These are phyloP conservation scores for Penicillium sp. DNA, from an alignment of 2,329 filamentous ascomycete species.

Conservation along the genomic window DNA sequence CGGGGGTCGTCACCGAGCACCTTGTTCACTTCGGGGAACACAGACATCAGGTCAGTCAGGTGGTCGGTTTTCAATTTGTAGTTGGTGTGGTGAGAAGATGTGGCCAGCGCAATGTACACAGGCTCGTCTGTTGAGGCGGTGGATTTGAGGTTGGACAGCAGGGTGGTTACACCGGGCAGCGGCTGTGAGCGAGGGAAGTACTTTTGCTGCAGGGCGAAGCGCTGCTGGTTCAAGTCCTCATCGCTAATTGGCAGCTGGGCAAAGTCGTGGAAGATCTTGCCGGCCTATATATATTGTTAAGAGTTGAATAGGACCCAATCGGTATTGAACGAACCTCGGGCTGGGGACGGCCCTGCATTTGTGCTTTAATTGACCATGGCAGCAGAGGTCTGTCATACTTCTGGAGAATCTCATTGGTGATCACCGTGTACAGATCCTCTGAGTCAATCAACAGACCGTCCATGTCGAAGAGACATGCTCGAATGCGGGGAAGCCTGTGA, in stretches of 20 bases:
- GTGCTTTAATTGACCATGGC: conserved; percentile 94
- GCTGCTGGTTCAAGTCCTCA: conserved; percentile 65
- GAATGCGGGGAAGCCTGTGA: conserved; percentile 71
- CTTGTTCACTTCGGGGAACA: conserved; percentile 68
- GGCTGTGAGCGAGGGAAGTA: conserved; percentile 75
- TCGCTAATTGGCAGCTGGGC: conserved; percentile 76
- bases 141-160: conserved; percentile 55
- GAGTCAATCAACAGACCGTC: conserved; percentile 93
- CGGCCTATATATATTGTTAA: conserved; percentile 45
- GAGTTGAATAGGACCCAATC: not conserved
- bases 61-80: conserved; percentile 74
- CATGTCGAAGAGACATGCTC: conserved; percentile 98
- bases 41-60: conserved; percentile 52
- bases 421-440: conserved; percentile 83
- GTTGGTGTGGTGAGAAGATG: conserved; percentile 71
- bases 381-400: conserved; percentile 72
- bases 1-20: conserved; percentile 84
- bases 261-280: conserved; percentile 73
- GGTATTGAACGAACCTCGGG: conserved; percentile 46
- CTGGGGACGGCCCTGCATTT: conserved; percentile 69
- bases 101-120: conserved; percentile 83
- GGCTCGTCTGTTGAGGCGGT: conserved; percentile 41
- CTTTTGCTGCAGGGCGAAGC: conserved; percentile 64
- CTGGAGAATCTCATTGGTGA: conserved; percentile 78
- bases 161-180: conserved; percentile 72